Conservation (phyloP, 228 moss, liverwort and hornwort species). For the Sphagnum magellanicum region DNA sequence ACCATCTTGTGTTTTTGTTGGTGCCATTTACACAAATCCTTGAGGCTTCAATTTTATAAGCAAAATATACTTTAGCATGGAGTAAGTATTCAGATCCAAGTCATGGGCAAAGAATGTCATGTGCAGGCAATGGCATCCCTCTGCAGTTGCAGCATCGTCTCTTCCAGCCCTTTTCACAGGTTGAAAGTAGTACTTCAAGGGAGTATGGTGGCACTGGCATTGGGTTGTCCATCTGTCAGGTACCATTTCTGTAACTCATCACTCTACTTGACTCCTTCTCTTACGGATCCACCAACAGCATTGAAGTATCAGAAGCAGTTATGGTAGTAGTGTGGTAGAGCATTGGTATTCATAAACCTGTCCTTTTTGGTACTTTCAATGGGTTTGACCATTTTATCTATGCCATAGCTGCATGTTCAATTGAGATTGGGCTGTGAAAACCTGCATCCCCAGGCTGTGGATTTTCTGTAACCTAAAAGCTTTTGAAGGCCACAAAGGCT, state of each 20-base stretch:
- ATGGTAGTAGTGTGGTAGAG: too few species aligned
- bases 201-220: slow-evolving; percentile 53
- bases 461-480: neutral
- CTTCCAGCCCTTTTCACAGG: slow-evolving; percentile 48
- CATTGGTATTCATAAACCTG: too few species aligned
- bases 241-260: neutral
- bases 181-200: slow-evolving; percentile 43
- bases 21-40: neutral
- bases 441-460: neutral
- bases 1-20: neutral
- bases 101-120: too few species aligned
- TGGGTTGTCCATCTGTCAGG: slow-evolving; percentile 48
- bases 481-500: neutral
- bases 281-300: too few species aligned
- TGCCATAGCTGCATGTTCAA: neutral
- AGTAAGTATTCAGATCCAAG: too few species aligned
- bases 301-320: too few species aligned
- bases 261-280: neutral
- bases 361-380: too few species aligned
- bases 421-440: neutral
- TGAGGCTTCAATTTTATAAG: too few species aligned
- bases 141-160: slow-evolving; percentile 42
- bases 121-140: slow-evolving; percentile 51
- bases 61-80: too few species aligned
- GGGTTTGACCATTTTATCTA: neutral